Evolutionary conservation across 192 early-diverging fungal genomes (phyloP).

Genomic region (Mortierella antarctica): DNA sequence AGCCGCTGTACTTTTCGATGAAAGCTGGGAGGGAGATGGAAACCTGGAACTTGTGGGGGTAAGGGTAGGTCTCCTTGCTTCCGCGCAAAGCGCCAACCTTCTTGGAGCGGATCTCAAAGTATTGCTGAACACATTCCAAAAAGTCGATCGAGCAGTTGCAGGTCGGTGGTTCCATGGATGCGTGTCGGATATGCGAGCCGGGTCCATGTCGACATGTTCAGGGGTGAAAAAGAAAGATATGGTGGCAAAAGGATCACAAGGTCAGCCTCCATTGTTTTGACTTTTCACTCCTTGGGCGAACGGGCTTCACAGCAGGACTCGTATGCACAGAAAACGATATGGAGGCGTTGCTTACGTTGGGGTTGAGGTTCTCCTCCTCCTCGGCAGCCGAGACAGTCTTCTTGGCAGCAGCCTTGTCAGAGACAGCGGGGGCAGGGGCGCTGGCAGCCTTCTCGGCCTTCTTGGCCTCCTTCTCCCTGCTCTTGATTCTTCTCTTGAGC

Average conservation of each 20-base stretch:
- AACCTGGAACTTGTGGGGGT: constrained; percentile 99
- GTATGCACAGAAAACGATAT: background rate
- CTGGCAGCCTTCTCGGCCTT: constrained; percentile 72
- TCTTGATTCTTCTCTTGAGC: constrained; percentile 91
- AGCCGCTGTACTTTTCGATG: constrained; percentile 81
- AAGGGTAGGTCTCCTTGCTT: constrained; percentile 87
- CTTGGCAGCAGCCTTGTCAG: constrained; percentile 54
- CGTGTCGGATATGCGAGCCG: too few relatives aligned
- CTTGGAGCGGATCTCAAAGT: constrained; percentile 97
- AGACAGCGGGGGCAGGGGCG: constrained; percentile 62
- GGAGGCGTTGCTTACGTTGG: constrained; percentile 66
- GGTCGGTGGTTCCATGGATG: too few relatives aligned
- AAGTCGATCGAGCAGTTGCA: too few relatives aligned
- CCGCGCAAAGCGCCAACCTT: constrained; percentile 84
- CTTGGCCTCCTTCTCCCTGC: constrained; percentile 88
- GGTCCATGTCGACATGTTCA: background rate
- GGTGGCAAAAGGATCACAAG: too few relatives aligned
- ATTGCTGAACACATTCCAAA: constrained; percentile 64
- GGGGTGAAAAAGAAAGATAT: background rate
- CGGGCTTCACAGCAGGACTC: too few relatives aligned
- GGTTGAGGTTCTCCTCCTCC: constrained; percentile 85
- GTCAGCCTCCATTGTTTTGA: too few relatives aligned
- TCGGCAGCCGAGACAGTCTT: constrained; percentile 72
- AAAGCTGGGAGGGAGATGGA: constrained; percentile 85
- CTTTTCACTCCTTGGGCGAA: too few relatives aligned